Percentiles rank a stretch among this genome's conserved stretches.
These are phyloP conservation scores for Pontederia crassipes DNA, from an alignment of 176 grass and related monocot species.

Conservation along the genomic window DNA sequence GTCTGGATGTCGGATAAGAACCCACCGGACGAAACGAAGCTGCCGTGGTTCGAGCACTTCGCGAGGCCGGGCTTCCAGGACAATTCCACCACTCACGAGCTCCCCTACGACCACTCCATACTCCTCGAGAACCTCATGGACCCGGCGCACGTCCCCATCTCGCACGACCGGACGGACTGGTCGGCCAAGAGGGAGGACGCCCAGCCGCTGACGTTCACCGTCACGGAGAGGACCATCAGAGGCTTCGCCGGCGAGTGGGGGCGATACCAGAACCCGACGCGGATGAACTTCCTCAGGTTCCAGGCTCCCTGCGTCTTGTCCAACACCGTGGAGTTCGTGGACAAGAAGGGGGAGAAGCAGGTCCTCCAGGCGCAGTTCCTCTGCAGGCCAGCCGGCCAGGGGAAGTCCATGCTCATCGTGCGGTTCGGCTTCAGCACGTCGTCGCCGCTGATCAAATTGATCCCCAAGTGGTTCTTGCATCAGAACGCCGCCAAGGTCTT, in stretches of 20 bases:
- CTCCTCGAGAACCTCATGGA: slow-evolving; percentile 98
- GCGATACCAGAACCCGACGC: slow-evolving; percentile 16
- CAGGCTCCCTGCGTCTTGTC: slow-evolving; percentile 65
- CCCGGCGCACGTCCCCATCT: slow-evolving; percentile 89
- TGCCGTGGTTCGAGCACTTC: slow-evolving; percentile 75
- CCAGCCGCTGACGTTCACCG: slow-evolving; percentile 64
- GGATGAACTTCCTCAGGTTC: slow-evolving; percentile 60
- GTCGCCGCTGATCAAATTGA: slow-evolving; percentile 23
- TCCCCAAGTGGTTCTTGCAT: slow-evolving; percentile 64
- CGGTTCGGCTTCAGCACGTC: slow-evolving; percentile 39
- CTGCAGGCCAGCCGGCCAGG: slow-evolving; percentile 66
- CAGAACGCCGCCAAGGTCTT: slow-evolving; percentile 83
- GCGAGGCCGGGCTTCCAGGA: slow-evolving; percentile 56
- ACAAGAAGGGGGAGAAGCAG: slow-evolving; percentile 48
- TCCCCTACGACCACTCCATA: slow-evolving; percentile 97
- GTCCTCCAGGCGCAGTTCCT: slow-evolving; percentile 73
- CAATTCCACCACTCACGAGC: slow-evolving; percentile 68
- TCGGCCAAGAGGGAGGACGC: slow-evolving; percentile 77
- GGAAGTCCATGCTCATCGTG: slow-evolving; percentile 75
- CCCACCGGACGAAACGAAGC: slow-evolving; percentile 38
- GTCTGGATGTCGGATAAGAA: slow-evolving; percentile 69
- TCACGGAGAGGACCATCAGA: slow-evolving; percentile 43
- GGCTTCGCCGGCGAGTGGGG: slow-evolving; percentile 78
- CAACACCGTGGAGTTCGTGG: slow-evolving; percentile 48
- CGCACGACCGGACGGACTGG: slow-evolving; percentile 97